Percentiles rank a stretch among this genome's conserved stretches.
Conservation (phyloP, 768 basidiomycete genomes). For the Ramaria sp. region DNA sequence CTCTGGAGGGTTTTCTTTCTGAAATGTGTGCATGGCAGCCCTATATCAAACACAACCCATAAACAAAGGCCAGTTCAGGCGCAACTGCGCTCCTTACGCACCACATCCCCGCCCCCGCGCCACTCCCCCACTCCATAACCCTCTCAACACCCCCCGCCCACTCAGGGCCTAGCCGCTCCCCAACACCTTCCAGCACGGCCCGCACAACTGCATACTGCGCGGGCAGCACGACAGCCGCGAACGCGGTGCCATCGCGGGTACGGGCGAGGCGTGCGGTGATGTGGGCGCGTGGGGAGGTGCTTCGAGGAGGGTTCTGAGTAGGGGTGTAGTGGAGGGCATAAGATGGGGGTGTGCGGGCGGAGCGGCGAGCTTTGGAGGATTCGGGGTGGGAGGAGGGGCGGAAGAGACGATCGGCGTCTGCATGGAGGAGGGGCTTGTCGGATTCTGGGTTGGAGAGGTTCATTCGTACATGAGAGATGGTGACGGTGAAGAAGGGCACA, state of each 20-base stretch:
- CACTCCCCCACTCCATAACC: slow-evolving; percentile 80
- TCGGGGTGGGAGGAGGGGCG: slow-evolving; percentile 8
- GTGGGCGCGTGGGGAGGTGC: slow-evolving; percentile 1
- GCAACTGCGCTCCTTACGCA: slow-evolving; percentile 22
- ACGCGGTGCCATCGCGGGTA: slow-evolving; percentile 70
- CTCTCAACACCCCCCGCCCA: slow-evolving; percentile 38
- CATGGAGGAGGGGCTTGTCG: slow-evolving; percentile 53
- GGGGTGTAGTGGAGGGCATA: slow-evolving; percentile 9
- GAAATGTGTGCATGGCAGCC: no score
- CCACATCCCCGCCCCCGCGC: slow-evolving; percentile 79
- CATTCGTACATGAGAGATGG: slow-evolving; percentile 11
- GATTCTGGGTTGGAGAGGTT: slow-evolving; percentile 32
- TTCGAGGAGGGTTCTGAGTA: not conserved
- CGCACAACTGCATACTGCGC: slow-evolving; percentile 75
- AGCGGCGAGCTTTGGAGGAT: no score
- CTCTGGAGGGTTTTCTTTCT: no score
- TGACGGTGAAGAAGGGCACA: no score
- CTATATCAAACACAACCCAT: no score
- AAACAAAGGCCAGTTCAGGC: not conserved
- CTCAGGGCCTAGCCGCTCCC: slow-evolving; percentile 48
- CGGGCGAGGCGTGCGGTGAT: slow-evolving; percentile 5
- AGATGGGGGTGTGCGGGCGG: not conserved
- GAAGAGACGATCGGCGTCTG: slow-evolving; percentile 67
- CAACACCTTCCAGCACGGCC: slow-evolving; percentile 61
- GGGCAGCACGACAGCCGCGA: slow-evolving; percentile 77